A percentile compares a stretch with the other conserved stretches of the same genome.
phyloP scores from a whole-genome alignment of 345 rosid genomes.

The Boechera divaricarpa region DNA sequence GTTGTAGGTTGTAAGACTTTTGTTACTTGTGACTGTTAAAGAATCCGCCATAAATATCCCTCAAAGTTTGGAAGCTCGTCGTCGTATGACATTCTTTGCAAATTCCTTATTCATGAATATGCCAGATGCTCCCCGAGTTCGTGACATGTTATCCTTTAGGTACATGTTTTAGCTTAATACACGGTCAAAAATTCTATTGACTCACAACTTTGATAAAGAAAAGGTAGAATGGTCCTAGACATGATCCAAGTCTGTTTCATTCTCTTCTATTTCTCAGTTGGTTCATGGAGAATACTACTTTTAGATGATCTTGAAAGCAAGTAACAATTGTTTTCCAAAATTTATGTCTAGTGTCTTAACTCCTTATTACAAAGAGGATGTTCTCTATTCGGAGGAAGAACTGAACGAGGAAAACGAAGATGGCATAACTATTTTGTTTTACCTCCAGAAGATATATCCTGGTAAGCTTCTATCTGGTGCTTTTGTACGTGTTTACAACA shows the following conservation, averaged over 20 bases:
- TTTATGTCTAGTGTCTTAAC: constrained; percentile 78
- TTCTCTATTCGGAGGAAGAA: constrained; percentile 84
- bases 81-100: constrained; percentile 97
- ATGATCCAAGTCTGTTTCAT: constrained; percentile 20
- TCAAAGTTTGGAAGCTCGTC: constrained; percentile 94
- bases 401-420: constrained; percentile 88
- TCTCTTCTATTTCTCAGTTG: constrained; percentile 20
- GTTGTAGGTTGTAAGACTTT: constrained; percentile 71
- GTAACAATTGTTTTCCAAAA: constrained; percentile 40
- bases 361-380: constrained; percentile 85
- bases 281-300: constrained; percentile 11
- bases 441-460: constrained; percentile 87
- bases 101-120: constrained; percentile 94
- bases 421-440: constrained; percentile 80
- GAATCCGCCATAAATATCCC: constrained; percentile 98
- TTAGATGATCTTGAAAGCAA: constrained; percentile 16
- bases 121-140: constrained; percentile 89
- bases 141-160: constrained; percentile 96
- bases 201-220: constrained; percentile 8
- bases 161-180: constrained; percentile 40
- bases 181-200: constrained; percentile 3
- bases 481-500: constrained; percentile 15
- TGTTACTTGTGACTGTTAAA: constrained; percentile 84
- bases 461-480: constrained; percentile 56
- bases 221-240: constrained; percentile 13